A percentile compares a stretch with the other conserved stretches of the same genome.
Evolutionary conservation across 2,329 filamentous ascomycete genomes (phyloP).

Genomic region (Ophiocordyceps camponoti-floridani): DNA sequence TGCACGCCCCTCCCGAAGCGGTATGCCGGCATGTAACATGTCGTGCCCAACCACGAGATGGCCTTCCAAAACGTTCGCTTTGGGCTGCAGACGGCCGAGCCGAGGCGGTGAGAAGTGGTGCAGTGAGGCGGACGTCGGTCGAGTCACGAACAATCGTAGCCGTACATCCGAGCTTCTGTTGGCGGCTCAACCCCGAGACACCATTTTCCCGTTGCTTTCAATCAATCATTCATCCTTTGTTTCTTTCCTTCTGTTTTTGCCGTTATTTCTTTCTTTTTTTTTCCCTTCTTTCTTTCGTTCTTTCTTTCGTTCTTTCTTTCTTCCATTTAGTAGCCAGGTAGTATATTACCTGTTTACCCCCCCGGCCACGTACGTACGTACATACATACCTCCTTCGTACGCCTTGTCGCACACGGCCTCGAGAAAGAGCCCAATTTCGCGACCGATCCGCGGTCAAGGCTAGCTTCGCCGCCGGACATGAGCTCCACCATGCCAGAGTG

Average conservation of each 20-base stretch:
- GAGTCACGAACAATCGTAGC: background rate
- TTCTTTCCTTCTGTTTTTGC: too few species aligned
- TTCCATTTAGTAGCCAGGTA: too few species aligned
- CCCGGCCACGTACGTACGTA: too few species aligned
- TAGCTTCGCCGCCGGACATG: background rate
- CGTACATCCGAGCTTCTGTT: background rate
- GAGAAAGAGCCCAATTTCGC: background rate
- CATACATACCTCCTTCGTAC: too few species aligned
- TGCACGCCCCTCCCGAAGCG: background rate
- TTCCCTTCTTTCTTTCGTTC: too few species aligned
- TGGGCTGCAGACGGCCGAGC: background rate
- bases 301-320: too few species aligned
- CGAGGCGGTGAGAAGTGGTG: slow-evolving; percentile 2
- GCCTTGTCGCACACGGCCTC: too few species aligned
- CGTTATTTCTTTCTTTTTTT: too few species aligned
- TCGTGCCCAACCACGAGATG: background rate
- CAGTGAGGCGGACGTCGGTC: slow-evolving; percentile 1
- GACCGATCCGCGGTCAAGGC: background rate
- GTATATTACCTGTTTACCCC: too few species aligned
- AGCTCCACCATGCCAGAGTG: background rate
- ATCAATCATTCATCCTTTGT: too few species aligned
- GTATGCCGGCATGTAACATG: background rate
- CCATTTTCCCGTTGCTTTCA: background rate
- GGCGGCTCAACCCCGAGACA: background rate
- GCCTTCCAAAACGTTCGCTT: background rate